A percentile compares a stretch with the other conserved stretches of the same genome.
Conservation (phyloP, 164 flowering plant species). For the Dillenia suffruticosa region DNA sequence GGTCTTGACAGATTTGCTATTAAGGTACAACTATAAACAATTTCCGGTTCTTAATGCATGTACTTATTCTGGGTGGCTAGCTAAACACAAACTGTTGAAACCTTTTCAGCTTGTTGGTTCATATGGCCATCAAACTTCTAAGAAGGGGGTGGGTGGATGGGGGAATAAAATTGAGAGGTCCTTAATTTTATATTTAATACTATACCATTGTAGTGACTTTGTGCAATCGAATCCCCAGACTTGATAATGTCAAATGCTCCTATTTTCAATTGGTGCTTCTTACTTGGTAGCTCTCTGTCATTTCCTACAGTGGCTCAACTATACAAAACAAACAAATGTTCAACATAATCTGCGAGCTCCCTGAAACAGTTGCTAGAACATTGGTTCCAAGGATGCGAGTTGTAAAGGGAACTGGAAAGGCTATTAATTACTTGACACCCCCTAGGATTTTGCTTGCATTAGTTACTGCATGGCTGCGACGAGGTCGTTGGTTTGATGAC, state of each 20-base stretch:
- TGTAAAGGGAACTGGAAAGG: conserved; percentile 85
- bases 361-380: conserved; percentile 96
- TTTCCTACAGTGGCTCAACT: conserved; percentile 69
- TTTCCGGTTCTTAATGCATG: too few species aligned
- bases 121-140: too few species aligned
- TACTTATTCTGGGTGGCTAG: too few species aligned
- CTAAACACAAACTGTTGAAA: too few species aligned
- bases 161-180: too few species aligned
- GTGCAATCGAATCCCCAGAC: neutral
- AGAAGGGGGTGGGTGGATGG: too few species aligned
- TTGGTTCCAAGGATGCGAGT: conserved; percentile 92
- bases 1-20: conserved; percentile 92
- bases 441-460: conserved; percentile 92
- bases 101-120: too few species aligned
- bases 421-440: conserved; percentile 90
- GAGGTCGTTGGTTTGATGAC: conserved; percentile 96
- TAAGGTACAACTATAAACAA: conserved; percentile 45
- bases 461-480: conserved; percentile 90
- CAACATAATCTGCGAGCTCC: conserved; percentile 95
- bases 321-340: conserved; percentile 87
- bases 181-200: too few species aligned
- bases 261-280: neutral
- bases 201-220: too few species aligned
- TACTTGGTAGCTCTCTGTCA: too few species aligned
- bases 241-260: neutral